phyloP scores from a whole-genome alignment of 805 yeast species.

The Kodamaea sagamina region DNA sequence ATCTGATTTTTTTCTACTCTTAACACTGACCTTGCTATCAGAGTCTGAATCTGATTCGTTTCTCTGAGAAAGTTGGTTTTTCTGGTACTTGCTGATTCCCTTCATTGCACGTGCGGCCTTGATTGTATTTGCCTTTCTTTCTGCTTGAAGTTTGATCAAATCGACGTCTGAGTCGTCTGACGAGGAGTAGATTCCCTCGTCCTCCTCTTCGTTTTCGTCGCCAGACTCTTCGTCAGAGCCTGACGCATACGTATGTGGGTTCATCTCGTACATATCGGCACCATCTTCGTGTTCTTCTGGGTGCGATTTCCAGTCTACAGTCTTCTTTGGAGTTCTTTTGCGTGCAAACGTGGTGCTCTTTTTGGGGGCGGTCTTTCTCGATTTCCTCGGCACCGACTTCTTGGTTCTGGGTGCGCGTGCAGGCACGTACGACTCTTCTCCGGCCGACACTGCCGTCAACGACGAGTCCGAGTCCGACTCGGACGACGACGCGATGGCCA shows the following conservation, averaged over 20 bases:
- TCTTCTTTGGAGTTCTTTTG: conserved; percentile 27
- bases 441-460: conserved; percentile 40
- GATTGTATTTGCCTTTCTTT: conserved; percentile 58
- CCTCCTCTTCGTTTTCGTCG: conserved; percentile 10
- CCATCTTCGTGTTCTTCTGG: conserved; percentile 27
- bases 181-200: conserved; percentile 3
- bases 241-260: background rate
- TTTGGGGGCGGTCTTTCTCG: conserved; percentile 16
- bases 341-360: conserved; percentile 15
- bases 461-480: conserved; percentile 40
- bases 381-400: background rate
- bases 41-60: conserved; percentile 10
- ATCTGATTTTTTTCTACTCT: background rate
- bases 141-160: conserved; percentile 70
- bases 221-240: conserved; percentile 7
- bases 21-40: conserved; percentile 3
- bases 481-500: conserved; percentile 7
- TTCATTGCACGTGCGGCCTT: conserved; percentile 43
- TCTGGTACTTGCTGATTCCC: conserved; percentile 21
- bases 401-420: conserved; percentile 2
- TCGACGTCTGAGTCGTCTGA: conserved; percentile 55
- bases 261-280: conserved; percentile 14
- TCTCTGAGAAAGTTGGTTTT: conserved; percentile 3
- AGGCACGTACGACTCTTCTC: conserved; percentile 18
- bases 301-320: conserved; percentile 25